Percentiles rank a stretch among this genome's conserved stretches.
Evolutionary conservation across 2,329 filamentous ascomycete genomes (phyloP).

Genomic region (Fusarium robinianum): DNA sequence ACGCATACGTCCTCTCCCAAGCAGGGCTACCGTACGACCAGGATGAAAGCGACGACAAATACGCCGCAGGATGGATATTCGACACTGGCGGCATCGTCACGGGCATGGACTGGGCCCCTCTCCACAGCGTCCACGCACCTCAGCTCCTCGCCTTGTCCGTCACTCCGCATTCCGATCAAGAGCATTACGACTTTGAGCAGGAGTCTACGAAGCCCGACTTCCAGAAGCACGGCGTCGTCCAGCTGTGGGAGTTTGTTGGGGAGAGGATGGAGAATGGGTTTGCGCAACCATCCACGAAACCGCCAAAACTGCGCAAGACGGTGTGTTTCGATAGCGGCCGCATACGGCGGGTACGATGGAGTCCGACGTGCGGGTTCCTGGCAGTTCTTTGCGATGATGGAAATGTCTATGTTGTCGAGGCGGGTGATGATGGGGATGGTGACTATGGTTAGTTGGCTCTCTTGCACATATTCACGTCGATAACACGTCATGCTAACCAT

Average conservation of each 20-base stretch:
- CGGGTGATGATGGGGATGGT: conserved; percentile 41
- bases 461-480: not conserved
- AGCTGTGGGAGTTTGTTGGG: conserved; percentile 55
- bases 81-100: conserved; percentile 59
- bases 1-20: conserved; percentile 35
- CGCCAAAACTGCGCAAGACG: conserved; percentile 48
- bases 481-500: conserved; percentile 30
- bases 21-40: conserved; percentile 38
- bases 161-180: conserved; percentile 56
- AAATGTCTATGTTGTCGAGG: conserved; percentile 53
- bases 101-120: conserved; percentile 58
- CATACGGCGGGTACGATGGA: conserved; percentile 57
- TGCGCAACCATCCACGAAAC: conserved; percentile 40
- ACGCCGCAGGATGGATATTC: conserved; percentile 55
- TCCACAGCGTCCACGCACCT: conserved; percentile 38
- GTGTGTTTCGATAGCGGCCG: conserved; percentile 58
- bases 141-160: conserved; percentile 59
- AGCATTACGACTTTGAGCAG: conserved; percentile 46
- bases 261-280: conserved; percentile 39
- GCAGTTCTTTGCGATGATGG: conserved; percentile 58
- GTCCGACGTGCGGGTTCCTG: conserved; percentile 52
- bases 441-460: conserved; percentile 45
- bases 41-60: conserved; percentile 30
- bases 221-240: conserved; percentile 52
- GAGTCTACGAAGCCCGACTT: conserved; percentile 45